These are phyloP conservation scores for Colletotrichum sp. DNA, from an alignment of 2,329 filamentous ascomycete genomes.

Conservation along the genomic window DNA sequence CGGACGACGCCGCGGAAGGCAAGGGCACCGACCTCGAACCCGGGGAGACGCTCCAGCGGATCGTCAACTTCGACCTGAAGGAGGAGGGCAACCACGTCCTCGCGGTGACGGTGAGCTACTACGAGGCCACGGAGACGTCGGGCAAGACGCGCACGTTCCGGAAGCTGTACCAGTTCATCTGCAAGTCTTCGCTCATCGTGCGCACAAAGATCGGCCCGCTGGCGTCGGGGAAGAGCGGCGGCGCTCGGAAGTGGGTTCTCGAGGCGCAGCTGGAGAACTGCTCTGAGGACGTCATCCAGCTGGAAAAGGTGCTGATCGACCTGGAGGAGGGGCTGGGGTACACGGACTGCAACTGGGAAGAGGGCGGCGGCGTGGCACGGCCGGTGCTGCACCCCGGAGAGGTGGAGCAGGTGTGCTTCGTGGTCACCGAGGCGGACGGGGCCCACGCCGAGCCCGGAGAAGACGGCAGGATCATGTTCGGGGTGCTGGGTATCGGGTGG, in stretches of 20 bases:
- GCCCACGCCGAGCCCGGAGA: constrained; percentile 56
- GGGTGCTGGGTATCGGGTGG: constrained; percentile 88
- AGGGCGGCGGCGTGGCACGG: constrained; percentile 41
- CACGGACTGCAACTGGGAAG: constrained; percentile 63
- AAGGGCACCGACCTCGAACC: constrained; percentile 57
- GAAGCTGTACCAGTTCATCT: constrained; percentile 96
- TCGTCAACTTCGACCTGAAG: constrained; percentile 86
- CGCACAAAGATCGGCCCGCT: constrained; percentile 83
- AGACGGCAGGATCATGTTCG: constrained; percentile 72
- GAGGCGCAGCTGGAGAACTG: constrained; percentile 97
- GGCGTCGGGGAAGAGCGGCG: constrained; percentile 38
- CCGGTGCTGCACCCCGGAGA: constrained; percentile 67
- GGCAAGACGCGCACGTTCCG: constrained; percentile 84
- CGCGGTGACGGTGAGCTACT: constrained; percentile 92
- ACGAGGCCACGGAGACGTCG: constrained; percentile 77
- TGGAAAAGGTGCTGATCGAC: constrained; percentile 70
- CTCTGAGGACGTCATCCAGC: constrained; percentile 79
- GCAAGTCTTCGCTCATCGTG: constrained; percentile 87
- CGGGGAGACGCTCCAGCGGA: constrained; percentile 77
- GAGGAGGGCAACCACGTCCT: constrained; percentile 95
- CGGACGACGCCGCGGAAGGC: not conserved
- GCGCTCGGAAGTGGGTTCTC: constrained; percentile 67
- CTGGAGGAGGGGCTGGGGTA: constrained; percentile 56
- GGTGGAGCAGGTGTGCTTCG: constrained; percentile 70
- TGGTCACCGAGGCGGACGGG: constrained; percentile 52